These are phyloP conservation scores for Chenopodium berlandieri DNA, from an alignment of 148 eudicot genomes.

Conservation along the genomic window DNA sequence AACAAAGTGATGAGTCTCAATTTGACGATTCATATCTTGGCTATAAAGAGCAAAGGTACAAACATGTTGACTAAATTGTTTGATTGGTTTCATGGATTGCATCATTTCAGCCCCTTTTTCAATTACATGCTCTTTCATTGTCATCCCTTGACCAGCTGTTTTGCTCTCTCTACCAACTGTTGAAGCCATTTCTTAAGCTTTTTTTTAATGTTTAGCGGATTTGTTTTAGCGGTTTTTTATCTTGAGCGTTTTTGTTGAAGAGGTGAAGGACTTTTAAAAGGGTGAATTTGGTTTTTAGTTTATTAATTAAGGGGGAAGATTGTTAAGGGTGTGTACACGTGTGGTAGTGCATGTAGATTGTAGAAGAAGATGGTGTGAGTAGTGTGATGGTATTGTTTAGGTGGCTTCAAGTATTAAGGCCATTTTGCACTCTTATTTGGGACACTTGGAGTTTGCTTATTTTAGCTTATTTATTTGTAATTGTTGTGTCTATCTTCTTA, in stretches of 20 bases:
- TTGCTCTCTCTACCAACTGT: constrained; percentile 23
- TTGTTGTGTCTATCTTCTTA: no score
- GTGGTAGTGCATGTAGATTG: not conserved
- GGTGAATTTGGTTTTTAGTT: not conserved
- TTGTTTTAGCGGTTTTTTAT: not conserved
- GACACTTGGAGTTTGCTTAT: constrained; percentile 15
- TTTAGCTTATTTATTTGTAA: not conserved
- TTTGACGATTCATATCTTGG: constrained; percentile 65
- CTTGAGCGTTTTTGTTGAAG: not conserved
- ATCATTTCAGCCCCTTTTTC: constrained; percentile 56
- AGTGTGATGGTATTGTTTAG: not conserved
- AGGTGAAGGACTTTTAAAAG: not conserved
- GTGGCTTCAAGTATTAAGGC: constrained; percentile 13
- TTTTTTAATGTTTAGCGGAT: not conserved
- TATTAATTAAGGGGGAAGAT: not conserved
- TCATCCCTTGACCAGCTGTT: constrained; percentile 57
- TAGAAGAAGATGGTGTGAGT: not conserved
- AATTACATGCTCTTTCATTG: constrained; percentile 37
- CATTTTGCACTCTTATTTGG: not conserved
- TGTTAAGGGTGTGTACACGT: constrained; percentile 9
- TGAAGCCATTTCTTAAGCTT: constrained; percentile 15
- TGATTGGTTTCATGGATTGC: constrained; percentile 58
- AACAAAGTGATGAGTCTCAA: constrained; percentile 57
- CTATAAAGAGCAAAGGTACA: constrained; percentile 60
- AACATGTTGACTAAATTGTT: constrained; percentile 46